Evolutionary conservation across 148 eudicot genomes (phyloP), one percentile per base, ranked within the genome.

Genomic region (Diospyros lotus): DNA sequence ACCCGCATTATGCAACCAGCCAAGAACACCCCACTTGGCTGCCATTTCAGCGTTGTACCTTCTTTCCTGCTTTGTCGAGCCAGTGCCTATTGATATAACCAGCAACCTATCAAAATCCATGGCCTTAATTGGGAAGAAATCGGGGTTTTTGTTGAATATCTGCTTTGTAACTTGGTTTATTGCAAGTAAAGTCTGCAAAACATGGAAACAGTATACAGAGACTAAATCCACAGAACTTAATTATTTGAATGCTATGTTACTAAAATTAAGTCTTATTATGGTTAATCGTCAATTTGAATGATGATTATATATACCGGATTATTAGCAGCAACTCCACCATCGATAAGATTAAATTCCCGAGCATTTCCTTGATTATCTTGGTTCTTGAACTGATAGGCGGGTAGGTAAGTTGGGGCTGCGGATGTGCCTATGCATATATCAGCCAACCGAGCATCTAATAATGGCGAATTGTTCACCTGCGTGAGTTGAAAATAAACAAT

Each of bases 351-450:
- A 41, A 78, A 78, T 46, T 64, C 52, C 2, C 0, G 8, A 10
- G 44, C 28, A 1, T 64, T 43, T 5, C 64, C 71, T 64, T 64
- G 8, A 2, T 39, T n/a, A 14, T 54, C 60, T 28, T 65, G 13
- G 66, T 65, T 78, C 7, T 10, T 58, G 66, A 72, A 72, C 13
- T 46, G 44, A 5, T 78, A 40, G 43, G 80, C 67, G 3, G 76
- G 76, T 55, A 78, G 67, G 58, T 78, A 77, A 53, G 75, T 77
- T 64, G 80, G 75, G 45, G 80, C 80, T 1, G 75, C 75, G 4
- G 80, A 63, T 42, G 80, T 77, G 58, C 80, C 43, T 56, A 78
- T 78, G 66, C 80, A 78, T 55, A 78, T 78, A 41, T 78, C 80
- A 0, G 72, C 63, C 1, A 78, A 45, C 65, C 12, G 54, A 45